phyloP scores from a whole-genome alignment of 169 alveolate genomes.

The Ophryocystis elektroscirrha region DNA sequence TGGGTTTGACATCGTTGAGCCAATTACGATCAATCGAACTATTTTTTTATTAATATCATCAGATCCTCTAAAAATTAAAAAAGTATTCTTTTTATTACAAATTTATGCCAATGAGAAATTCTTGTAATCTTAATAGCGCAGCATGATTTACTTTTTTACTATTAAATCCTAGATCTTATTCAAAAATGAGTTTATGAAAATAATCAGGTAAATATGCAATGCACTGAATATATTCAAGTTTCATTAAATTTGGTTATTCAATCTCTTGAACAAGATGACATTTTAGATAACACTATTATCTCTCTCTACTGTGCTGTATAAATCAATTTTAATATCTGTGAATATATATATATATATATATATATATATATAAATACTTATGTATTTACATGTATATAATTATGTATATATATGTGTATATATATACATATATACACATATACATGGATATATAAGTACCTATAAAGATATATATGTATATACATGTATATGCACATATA shows the following conservation, averaged over 20 bases:
- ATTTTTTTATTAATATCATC: constrained; percentile 6
- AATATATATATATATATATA: constrained; percentile 12
- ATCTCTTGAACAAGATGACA: neutral
- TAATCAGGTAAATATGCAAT: neutral
- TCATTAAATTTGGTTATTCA: neutral
- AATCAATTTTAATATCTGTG: constrained; percentile 12
- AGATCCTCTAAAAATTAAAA: constrained; percentile 15
- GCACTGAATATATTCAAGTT: neutral
- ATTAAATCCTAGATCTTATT: too few species aligned
- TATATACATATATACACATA: too few species aligned
- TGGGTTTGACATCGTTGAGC: constrained; percentile 20
- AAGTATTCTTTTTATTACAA: constrained; percentile 14
- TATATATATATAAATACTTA: constrained; percentile 10
- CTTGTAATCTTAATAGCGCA: constrained; percentile 6
- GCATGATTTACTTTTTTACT: too few species aligned
- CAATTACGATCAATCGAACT: constrained; percentile 21
- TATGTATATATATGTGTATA: too few species aligned
- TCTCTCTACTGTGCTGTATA: constrained; percentile 4
- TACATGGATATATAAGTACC: too few species aligned
- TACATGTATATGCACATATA: neutral
- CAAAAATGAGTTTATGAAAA: neutral
- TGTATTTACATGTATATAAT: too few species aligned
- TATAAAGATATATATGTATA: too few species aligned
- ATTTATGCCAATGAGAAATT: constrained; percentile 4
- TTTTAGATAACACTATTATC: constrained; percentile 11